Conservation (phyloP, 768 basidiomycete species). For the Strobilomyces dryophilus region DNA sequence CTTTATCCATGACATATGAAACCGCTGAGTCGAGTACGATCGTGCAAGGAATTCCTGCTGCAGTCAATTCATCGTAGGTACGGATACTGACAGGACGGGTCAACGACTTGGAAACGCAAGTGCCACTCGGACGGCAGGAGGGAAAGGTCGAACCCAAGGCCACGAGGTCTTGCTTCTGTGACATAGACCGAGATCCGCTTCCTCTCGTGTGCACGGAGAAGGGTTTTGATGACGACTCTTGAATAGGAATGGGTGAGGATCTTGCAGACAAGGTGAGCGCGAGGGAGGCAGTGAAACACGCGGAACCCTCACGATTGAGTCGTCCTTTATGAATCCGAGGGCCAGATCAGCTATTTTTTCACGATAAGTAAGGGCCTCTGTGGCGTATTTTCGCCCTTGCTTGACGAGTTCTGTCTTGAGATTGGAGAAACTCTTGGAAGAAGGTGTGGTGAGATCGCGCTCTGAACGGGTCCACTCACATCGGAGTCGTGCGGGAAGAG, state of each 20-base stretch:
- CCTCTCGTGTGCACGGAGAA: constrained; percentile 83
- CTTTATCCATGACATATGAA: constrained; percentile 94
- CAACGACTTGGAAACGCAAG: constrained; percentile 6
- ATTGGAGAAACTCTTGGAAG: constrained; percentile 68
- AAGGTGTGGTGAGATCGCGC: constrained; percentile 6
- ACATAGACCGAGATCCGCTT: constrained; percentile 98
- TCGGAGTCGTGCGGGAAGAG: constrained; percentile 77
- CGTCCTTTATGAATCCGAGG: constrained; percentile 93
- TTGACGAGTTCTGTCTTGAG: constrained; percentile 79
- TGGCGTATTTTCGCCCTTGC: constrained; percentile 74
- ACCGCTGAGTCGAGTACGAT: constrained; percentile 96
- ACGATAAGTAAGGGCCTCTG: constrained; percentile 80
- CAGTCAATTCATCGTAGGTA: constrained; percentile 83
- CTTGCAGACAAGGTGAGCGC: constrained; percentile 38
- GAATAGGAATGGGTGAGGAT: constrained; percentile 98
- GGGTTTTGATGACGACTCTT: constrained; percentile 89
- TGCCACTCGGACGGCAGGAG: not conserved
- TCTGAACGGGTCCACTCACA: constrained; percentile 41
- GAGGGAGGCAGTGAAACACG: constrained; percentile 12
- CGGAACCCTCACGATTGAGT: constrained; percentile 64
- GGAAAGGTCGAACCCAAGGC: constrained; percentile 63
- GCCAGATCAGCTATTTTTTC: constrained; percentile 85
- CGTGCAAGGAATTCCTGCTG: constrained; percentile 90
- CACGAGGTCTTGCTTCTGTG: constrained; percentile 90
- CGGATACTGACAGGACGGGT: constrained; percentile 55